phyloP scores from a whole-genome alignment of 768 basidiomycete species.

The Tulasnella sp. region DNA sequence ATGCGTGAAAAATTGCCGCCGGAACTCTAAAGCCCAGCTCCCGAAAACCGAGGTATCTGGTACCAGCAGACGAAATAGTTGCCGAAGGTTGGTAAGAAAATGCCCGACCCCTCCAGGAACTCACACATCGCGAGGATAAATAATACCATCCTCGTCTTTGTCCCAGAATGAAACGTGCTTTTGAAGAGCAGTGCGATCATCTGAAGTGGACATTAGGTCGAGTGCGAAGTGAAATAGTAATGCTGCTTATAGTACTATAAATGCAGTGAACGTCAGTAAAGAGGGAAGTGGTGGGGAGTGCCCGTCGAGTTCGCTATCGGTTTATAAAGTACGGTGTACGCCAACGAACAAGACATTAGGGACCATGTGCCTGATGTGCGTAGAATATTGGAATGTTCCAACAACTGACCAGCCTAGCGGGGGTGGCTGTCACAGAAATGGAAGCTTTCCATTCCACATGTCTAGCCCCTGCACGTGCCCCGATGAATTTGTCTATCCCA shows the following conservation, averaged over 20 bases:
- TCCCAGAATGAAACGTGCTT: slow-evolving; percentile 17
- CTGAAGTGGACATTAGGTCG: not conserved
- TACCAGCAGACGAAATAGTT: not conserved
- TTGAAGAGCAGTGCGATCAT: slow-evolving; percentile 7
- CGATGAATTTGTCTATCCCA: too few species aligned
- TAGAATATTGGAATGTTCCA: too few species aligned
- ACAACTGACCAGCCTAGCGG: too few species aligned
- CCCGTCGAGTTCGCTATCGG: too few species aligned
- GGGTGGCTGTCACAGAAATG: too few species aligned
- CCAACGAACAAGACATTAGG: too few species aligned
- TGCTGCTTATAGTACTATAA: not conserved
- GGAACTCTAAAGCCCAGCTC: not conserved
- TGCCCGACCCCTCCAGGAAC: not conserved
- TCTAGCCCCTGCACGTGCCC: too few species aligned
- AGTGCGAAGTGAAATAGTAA: not conserved
- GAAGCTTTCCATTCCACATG: too few species aligned
- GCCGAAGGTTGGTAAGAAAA: not conserved
- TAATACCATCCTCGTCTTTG: slow-evolving; percentile 10
- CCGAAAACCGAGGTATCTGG: slow-evolving; percentile 14
- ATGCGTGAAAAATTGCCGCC: not conserved
- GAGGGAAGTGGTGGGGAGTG: too few species aligned
- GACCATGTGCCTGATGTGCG: too few species aligned
- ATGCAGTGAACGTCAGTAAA: too few species aligned
- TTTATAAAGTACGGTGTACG: too few species aligned
- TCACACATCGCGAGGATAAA: slow-evolving; percentile 3